Evolutionary conservation across 208 protist species (phyloP).

Genomic region (Trypanosoma congolense): DNA sequence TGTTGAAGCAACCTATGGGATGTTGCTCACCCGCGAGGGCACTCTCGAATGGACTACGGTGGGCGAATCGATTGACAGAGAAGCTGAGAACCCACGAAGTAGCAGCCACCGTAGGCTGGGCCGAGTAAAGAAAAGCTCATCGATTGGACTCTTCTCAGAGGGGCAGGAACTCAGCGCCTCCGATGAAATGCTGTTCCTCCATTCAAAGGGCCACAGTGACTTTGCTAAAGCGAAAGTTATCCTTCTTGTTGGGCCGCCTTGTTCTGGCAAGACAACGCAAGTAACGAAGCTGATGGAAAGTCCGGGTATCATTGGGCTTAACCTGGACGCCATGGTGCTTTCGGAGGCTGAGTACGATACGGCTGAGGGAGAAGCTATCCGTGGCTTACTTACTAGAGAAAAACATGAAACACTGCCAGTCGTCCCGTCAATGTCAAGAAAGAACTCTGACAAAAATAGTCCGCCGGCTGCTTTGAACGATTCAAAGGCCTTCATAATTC

Average conservation of each 20-base stretch:
- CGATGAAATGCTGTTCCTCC: background rate
- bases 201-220: background rate
- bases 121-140: background rate
- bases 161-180: background rate
- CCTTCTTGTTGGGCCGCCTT: slow-evolving; percentile 74
- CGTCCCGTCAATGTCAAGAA: background rate
- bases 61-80: slow-evolving; percentile 15
- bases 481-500: slow-evolving; percentile 16
- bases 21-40: slow-evolving; percentile 27
- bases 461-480: background rate
- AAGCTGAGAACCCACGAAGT: background rate
- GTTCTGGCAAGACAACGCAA: slow-evolving; percentile 70
- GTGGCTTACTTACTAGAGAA: slow-evolving; percentile 38
- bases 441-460: background rate
- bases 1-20: slow-evolving; percentile 56
- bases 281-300: slow-evolving; percentile 30
- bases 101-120: background rate
- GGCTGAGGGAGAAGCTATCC: slow-evolving; percentile 63
- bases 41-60: slow-evolving; percentile 14
- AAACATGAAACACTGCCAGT: background rate
- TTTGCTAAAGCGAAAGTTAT: slow-evolving; percentile 27
- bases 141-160: background rate
- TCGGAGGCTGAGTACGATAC: slow-evolving; percentile 65
- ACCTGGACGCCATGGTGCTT: slow-evolving; percentile 51
- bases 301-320: slow-evolving; percentile 24